Evolutionary conservation across 129 eudicot species (phyloP).

Genomic region (Tanacetum coccineum): DNA sequence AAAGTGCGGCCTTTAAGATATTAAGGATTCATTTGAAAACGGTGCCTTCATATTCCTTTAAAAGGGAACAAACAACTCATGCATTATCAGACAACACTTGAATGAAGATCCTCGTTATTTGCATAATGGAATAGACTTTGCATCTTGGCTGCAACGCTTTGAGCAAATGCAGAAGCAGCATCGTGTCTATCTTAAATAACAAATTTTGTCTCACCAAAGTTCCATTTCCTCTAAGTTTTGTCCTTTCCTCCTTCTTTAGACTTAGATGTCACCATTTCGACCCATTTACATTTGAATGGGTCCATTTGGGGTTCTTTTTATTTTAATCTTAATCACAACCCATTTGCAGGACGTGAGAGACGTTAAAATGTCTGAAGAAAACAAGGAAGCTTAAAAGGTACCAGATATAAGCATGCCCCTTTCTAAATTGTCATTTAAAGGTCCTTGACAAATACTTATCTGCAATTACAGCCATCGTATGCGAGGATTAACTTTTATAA

Average conservation of each 20-base stretch:
- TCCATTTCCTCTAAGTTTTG: constrained; percentile 63
- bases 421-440: constrained; percentile 60
- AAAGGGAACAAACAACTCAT: constrained; percentile 41
- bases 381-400: constrained; percentile 14
- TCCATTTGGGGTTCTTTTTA: no score
- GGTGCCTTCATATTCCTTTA: constrained; percentile 70
- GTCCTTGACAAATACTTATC: constrained; percentile 34
- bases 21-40: constrained; percentile 85
- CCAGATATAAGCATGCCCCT: constrained; percentile 45
- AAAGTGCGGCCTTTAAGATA: constrained; percentile 93
- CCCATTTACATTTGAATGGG: no score
- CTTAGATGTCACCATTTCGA: no score
- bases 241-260: background rate
- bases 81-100: constrained; percentile 50
- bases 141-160: constrained; percentile 65
- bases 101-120: constrained; percentile 32
- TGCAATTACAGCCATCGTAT: constrained; percentile 46
- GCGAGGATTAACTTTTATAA: no score
- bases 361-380: constrained; percentile 39
- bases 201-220: constrained; percentile 34
- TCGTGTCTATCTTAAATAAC: constrained; percentile 52
- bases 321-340: background rate
- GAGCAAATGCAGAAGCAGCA: constrained; percentile 76
- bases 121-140: constrained; percentile 67
- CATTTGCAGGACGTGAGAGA: constrained; percentile 44